Percentiles rank a stretch among this genome's conserved stretches.
phyloP scores from a whole-genome alignment of 2,329 filamentous ascomycete genomes.

The Epichloe baconii region DNA sequence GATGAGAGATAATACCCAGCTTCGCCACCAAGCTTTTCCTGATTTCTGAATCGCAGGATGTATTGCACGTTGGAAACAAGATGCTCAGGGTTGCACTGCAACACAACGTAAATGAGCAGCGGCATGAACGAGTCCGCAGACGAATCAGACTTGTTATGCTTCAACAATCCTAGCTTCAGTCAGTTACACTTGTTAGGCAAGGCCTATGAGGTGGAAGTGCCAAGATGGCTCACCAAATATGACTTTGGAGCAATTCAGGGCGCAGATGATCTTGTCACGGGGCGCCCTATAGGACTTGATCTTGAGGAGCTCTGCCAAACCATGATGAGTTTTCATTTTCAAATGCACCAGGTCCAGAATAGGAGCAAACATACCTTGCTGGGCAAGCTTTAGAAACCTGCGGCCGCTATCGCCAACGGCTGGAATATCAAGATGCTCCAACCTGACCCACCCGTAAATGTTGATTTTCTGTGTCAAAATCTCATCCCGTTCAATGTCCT shows the following conservation, averaged over 20 bases:
- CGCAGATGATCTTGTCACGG: constrained; percentile 94
- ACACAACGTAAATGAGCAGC: constrained; percentile 85
- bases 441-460: constrained; percentile 89
- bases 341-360: not conserved
- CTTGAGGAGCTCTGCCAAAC: constrained; percentile 66
- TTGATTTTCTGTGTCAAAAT: constrained; percentile 93
- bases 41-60: constrained; percentile 90
- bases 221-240: constrained; percentile 63
- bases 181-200: not conserved
- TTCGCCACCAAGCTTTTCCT: constrained; percentile 94
- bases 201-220: not conserved
- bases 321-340: not conserved
- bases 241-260: constrained; percentile 97
- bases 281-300: constrained; percentile 97
- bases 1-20: constrained; percentile 97
- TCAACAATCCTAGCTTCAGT: constrained; percentile 52
- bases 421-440: constrained; percentile 88
- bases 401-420: constrained; percentile 73
- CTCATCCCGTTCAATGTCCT: constrained; percentile 93
- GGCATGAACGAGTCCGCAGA: constrained; percentile 95
- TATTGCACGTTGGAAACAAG: constrained; percentile 97
- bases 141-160: constrained; percentile 84
- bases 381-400: constrained; percentile 77
- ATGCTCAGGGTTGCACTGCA: constrained; percentile 89
- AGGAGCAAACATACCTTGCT: constrained; percentile 49